A percentile compares a stretch with the other conserved stretches of the same genome.
Evolutionary conservation across 306 rosid genomes (phyloP).

Genomic region (Lupinus albus): DNA sequence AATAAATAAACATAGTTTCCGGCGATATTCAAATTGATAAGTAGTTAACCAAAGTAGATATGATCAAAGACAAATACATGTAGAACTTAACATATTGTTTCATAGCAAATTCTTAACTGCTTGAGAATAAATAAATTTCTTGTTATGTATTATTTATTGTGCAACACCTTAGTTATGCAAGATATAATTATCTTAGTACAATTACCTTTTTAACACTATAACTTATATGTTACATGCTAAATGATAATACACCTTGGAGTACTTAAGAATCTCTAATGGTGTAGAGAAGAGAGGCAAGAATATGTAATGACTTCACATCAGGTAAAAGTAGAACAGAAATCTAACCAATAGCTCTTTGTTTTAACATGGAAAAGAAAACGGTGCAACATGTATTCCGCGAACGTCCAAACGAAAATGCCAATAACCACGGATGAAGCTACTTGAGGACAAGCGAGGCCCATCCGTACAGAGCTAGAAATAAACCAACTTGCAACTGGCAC

Average conservation of each 20-base stretch:
- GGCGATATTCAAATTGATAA: background rate
- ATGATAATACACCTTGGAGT: background rate
- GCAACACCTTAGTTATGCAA: too few relatives aligned
- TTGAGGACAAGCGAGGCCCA: conserved; percentile 52
- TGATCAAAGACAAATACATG: background rate
- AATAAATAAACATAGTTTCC: background rate
- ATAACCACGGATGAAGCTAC: conserved; percentile 44
- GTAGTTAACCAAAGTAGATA: background rate
- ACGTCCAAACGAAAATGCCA: conserved; percentile 78
- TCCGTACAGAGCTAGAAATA: background rate
- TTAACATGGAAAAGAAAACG: conserved; percentile 86
- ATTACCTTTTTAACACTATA: too few relatives aligned
- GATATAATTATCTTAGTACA: background rate
- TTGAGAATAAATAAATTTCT: background rate
- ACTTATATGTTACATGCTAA: too few relatives aligned
- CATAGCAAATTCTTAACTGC: background rate
- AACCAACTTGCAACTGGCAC: too few relatives aligned
- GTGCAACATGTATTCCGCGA: conserved; percentile 79
- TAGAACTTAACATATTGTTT: background rate
- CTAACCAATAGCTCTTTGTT: conserved; percentile 81
- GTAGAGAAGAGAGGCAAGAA: background rate
- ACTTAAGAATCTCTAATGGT: background rate
- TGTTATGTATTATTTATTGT: too few relatives aligned
- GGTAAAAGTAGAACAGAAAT: background rate
- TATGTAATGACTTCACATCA: too few relatives aligned